These are phyloP conservation scores for Rhododendron molle DNA, from an alignment of 148 eudicot genomes.

Conservation along the genomic window DNA sequence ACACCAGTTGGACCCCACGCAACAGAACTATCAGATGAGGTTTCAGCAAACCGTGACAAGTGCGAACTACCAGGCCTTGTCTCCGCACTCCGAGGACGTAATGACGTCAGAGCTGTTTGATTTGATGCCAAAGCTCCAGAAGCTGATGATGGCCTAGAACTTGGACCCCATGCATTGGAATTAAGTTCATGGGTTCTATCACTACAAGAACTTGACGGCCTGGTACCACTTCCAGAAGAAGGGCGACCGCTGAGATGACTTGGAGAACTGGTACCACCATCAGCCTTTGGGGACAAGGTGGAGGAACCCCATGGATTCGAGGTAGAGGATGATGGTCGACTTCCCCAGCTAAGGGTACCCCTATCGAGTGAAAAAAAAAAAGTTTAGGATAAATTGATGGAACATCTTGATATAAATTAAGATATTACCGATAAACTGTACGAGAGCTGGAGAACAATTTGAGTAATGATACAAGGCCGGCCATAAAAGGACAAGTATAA, in stretches of 20 bases:
- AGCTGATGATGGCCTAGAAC: slow-evolving; percentile 92
- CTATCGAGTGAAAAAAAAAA: slow-evolving; percentile 24
- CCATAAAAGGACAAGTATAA: neutral
- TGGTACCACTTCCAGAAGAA: slow-evolving; percentile 82
- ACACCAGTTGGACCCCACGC: slow-evolving; percentile 51
- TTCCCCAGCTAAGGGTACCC: slow-evolving; percentile 94
- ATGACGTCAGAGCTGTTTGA: slow-evolving; percentile 48
- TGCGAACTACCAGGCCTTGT: slow-evolving; percentile 94
- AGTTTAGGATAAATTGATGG: neutral
- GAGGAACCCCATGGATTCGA: slow-evolving; percentile 91
- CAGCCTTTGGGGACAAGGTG: slow-evolving; percentile 62
- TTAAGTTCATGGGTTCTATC: slow-evolving; percentile 57
- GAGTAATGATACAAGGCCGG: neutral
- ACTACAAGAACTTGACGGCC: slow-evolving; percentile 95
- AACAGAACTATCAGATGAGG: slow-evolving; percentile 49
- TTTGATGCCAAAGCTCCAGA: slow-evolving; percentile 69
- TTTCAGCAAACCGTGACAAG: slow-evolving; percentile 87
- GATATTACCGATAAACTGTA: neutral
- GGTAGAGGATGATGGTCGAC: slow-evolving; percentile 72
- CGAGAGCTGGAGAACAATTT: neutral
- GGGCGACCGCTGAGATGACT: slow-evolving; percentile 78
- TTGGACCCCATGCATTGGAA: slow-evolving; percentile 66
- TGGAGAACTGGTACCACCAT: slow-evolving; percentile 64
- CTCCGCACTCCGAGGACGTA: slow-evolving; percentile 92
- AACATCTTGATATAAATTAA: neutral